phyloP scores from a whole-genome alignment of 345 rosid genomes.

The Jatropha curcas region DNA sequence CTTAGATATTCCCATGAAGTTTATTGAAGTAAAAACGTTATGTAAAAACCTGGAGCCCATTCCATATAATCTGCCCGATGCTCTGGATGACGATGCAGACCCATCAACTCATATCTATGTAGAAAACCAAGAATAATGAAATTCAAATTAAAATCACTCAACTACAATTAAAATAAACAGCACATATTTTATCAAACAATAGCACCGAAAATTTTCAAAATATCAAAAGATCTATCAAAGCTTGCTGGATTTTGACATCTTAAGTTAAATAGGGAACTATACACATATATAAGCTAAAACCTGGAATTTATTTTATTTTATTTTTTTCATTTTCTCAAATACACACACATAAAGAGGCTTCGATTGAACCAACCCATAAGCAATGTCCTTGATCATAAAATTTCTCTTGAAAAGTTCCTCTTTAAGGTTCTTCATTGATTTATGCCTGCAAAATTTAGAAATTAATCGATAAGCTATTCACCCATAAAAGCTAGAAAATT shows the following conservation, averaged over 20 bases:
- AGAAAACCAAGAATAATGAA: constrained; percentile 10
- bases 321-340: too few relatives aligned
- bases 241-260: neutral
- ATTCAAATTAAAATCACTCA: constrained; percentile 14
- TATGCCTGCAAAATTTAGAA: constrained; percentile 59
- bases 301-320: neutral
- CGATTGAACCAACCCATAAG: constrained; percentile 64
- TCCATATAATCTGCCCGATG: constrained; percentile 93
- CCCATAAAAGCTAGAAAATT: too few relatives aligned
- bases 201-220: neutral
- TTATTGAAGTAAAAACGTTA: constrained; percentile 7
- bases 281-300: neutral
- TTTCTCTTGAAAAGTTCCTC: constrained; percentile 75
- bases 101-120: constrained; percentile 68
- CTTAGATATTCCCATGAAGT: neutral
- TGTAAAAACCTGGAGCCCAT: constrained; percentile 91
- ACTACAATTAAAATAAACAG: neutral
- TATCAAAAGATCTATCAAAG: neutral
- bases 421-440: constrained; percentile 77
- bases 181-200: neutral
- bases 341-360: constrained; percentile 4
- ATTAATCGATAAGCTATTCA: neutral
- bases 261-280: neutral
- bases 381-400: constrained; percentile 63
- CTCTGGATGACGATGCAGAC: constrained; percentile 84